These are phyloP conservation scores for Phytopythium kandeliae DNA, from an alignment of 352 stramenopile species.

Conservation along the genomic window DNA sequence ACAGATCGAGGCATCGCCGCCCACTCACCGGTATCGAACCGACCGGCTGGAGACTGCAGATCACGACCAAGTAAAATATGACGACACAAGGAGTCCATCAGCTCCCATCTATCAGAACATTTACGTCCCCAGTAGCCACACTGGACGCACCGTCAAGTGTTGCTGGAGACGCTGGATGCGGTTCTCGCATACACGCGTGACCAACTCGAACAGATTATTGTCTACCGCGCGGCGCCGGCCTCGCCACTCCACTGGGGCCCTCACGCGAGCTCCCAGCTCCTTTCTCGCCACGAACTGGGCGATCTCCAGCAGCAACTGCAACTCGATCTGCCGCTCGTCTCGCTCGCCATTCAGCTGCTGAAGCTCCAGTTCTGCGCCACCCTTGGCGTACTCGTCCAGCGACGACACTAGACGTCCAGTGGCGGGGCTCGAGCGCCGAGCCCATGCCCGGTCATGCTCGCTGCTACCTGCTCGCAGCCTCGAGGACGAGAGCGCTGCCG, in stretches of 20 bases:
- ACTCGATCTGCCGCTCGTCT: conserved; percentile 26
- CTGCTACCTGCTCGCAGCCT: background rate
- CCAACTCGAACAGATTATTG: conserved; percentile 39
- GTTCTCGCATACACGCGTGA: conserved; percentile 49
- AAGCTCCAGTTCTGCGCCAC: background rate
- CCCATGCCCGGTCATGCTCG: background rate
- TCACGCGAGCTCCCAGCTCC: conserved; percentile 24
- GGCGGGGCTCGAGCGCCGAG: background rate
- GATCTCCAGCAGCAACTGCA: conserved; percentile 43
- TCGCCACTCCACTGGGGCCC: conserved; percentile 20
- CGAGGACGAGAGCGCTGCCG: background rate
- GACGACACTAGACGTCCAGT: background rate
- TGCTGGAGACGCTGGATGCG: conserved; percentile 33
- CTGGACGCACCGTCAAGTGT: background rate
- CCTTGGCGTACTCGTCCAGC: background rate
- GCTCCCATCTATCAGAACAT: background rate
- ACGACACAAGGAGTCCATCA: background rate
- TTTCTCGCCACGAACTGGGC: conserved; percentile 48
- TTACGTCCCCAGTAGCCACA: background rate
- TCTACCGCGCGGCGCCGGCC: conserved; percentile 10
- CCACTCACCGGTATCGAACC: conserved; percentile 5
- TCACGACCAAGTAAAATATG: no score
- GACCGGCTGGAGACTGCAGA: background rate
- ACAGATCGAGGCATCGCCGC: conserved; percentile 23
- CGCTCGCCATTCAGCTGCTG: conserved; percentile 8